Base-by-base conservation (phyloP, 202 grass and related monocot species). In the Panicum virgatum region DNA sequence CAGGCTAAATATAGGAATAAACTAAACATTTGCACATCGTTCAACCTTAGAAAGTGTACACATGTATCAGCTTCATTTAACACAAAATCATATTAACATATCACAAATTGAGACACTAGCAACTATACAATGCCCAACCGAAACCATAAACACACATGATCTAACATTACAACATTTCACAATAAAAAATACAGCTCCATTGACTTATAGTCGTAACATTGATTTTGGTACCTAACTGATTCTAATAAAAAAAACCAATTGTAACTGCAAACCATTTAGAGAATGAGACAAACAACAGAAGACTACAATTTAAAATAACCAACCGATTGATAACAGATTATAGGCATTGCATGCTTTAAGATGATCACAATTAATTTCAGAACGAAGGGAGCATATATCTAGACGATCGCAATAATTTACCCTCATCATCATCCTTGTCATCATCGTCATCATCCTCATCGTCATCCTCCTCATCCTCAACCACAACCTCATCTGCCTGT, bases 341-440 rank as follows among this genome's bases (percentile, higher is more conserved):
- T 63, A 48, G 5, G 26, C 43, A 70, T 10, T 62, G 36, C 23
- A 78, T 34, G 27, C 15, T 20, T 5, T 14, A 26, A 36, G 61
- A 64, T 64, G 61, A 37, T 13, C 15, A 20, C 15, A 19, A 19
- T 37, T 18, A 7, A 22, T 40, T n/a, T 12, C 63, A 40, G 3
- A 66, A 39, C 18, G 1, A 67, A 42, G 26, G 7, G 7, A 23
- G 37, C 1, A 42, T 19, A 54, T 54, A 56, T 58, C 15, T 12
- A 25, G 7, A 40, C 9, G 4, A 52, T n/a, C 6, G 9, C 7
- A 22, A 9, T 9, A 69, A 84, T 58, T 83, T 80, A 91, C 91
- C 91, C n/a, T 86, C 86, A 76, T 91, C 85, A 16, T 90, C 76
- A 25, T 91, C 91, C 63, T 93, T 88, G 58, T 94, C 91, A 69